These are phyloP conservation scores for Globisporangium iwayamae DNA, from an alignment of 352 stramenopile species.

Conservation along the genomic window DNA sequence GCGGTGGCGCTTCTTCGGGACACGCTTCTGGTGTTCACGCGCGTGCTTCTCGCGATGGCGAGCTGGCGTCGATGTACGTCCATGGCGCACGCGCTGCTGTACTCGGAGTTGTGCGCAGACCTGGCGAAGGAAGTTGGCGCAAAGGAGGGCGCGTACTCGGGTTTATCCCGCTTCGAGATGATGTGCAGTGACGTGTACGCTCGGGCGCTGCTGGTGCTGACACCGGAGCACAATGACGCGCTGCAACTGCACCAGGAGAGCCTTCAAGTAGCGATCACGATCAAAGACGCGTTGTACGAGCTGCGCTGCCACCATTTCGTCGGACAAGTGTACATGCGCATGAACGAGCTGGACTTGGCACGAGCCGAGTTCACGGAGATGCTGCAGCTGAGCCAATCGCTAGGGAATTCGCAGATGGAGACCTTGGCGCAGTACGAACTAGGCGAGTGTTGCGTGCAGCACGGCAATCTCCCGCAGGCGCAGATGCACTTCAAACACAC, in stretches of 20 bases:
- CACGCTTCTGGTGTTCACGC: constrained; percentile 35
- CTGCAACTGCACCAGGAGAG: constrained; percentile 45
- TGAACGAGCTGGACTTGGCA: constrained; percentile 36
- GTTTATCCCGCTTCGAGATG: constrained; percentile 37
- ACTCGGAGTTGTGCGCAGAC: constrained; percentile 42
- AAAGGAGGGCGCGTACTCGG: constrained; percentile 1
- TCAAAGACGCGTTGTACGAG: constrained; percentile 37
- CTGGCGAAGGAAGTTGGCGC: constrained; percentile 31
- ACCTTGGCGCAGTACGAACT: constrained; percentile 49
- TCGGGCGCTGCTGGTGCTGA: constrained; percentile 30
- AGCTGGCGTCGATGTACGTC: constrained; percentile 42
- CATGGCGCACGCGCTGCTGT: constrained; percentile 32
- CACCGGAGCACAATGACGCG: constrained; percentile 30
- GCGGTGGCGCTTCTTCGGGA: constrained; percentile 30
- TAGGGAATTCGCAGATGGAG: constrained; percentile 41
- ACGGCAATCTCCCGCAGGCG: constrained; percentile 34
- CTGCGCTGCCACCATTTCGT: constrained; percentile 38
- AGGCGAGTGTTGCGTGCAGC: constrained; percentile 35
- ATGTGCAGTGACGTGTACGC: constrained; percentile 41
- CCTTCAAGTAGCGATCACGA: constrained; percentile 33
- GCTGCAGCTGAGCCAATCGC: constrained; percentile 28
- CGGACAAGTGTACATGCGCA: constrained; percentile 28
- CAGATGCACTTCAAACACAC: constrained; percentile 37
- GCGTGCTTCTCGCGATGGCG: constrained; percentile 39
- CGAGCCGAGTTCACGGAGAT: constrained; percentile 38